Evolutionary conservation across 305 asterid genomes (phyloP).

Genomic region (Fraxinus velutina): DNA sequence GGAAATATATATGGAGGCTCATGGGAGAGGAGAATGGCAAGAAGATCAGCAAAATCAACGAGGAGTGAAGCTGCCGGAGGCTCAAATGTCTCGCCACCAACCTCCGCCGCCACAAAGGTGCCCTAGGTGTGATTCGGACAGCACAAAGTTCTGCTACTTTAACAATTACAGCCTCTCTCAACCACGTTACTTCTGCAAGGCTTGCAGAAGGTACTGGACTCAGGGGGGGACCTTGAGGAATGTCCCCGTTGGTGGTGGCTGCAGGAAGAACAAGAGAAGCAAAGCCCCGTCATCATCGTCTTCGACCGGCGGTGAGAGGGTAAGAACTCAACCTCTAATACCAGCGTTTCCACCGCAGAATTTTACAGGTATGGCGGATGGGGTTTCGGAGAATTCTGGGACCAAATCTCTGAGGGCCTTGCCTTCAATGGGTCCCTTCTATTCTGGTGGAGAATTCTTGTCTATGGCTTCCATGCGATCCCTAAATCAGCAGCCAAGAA

Average conservation of each 20-base stretch:
- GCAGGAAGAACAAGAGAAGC: background rate
- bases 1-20: background rate
- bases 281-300: background rate
- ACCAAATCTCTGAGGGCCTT: slow-evolving; percentile 20
- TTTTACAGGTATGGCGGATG: background rate
- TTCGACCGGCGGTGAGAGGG: background rate
- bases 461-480: slow-evolving; percentile 40
- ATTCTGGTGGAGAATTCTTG: slow-evolving; percentile 30
- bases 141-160: slow-evolving; percentile 5
- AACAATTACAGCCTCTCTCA: slow-evolving; percentile 8
- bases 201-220: slow-evolving; percentile 14
- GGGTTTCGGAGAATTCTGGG: background rate
- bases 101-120: background rate
- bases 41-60: background rate
- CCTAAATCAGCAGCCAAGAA: slow-evolving; percentile 10
- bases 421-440: slow-evolving; percentile 23
- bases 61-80: background rate
- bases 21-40: background rate
- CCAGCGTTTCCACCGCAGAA: background rate
- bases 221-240: slow-evolving; percentile 7
- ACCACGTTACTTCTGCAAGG: slow-evolving; percentile 9
- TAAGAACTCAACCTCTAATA: background rate
- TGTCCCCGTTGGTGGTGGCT: slow-evolving; percentile 8
- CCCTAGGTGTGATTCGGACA: background rate
- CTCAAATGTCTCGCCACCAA: background rate